Evolutionary conservation across 306 rosid genomes (phyloP).

Genomic region (Hippophae rhamnoides): DNA sequence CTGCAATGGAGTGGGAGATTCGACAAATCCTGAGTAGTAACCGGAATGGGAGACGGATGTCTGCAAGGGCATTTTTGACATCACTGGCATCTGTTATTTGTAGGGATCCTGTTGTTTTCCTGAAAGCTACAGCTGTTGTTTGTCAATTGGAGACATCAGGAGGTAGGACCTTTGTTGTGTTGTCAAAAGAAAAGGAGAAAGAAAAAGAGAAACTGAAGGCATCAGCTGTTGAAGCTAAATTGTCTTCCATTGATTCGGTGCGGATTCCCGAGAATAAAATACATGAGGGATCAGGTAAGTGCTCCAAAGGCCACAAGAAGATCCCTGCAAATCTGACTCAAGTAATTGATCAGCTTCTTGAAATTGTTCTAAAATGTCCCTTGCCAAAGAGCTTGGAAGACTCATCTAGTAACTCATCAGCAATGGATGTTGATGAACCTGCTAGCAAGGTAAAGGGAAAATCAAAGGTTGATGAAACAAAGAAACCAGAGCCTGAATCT

Average conservation of each 20-base stretch:
- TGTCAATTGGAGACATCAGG: conserved; percentile 93
- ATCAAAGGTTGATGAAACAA: conserved; percentile 73
- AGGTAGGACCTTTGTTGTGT: conserved; percentile 71
- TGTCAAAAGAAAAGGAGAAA: conserved; percentile 69
- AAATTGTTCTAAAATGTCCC: conserved; percentile 77
- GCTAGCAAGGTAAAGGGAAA: conserved; percentile 85
- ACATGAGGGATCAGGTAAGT: conserved; percentile 73
- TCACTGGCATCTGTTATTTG: conserved; percentile 90
- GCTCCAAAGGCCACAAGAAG: conserved; percentile 77
- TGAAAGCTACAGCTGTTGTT: conserved; percentile 86
- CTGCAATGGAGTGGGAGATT: conserved; percentile 94
- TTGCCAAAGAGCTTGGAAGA: conserved; percentile 43
- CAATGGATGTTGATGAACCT: conserved; percentile 93
- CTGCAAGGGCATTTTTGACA: conserved; percentile 68
- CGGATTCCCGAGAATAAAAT: conserved; percentile 74
- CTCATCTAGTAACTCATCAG: conserved; percentile 33
- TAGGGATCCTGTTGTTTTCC: conserved; percentile 85
- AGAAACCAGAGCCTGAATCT: conserved; percentile 51
- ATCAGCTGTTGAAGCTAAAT: conserved; percentile 51
- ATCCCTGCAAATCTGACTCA: conserved; percentile 83
- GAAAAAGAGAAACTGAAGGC: conserved; percentile 29
- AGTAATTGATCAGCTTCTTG: conserved; percentile 95
- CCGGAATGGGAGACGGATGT: conserved; percentile 71
- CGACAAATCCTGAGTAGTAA: conserved; percentile 75
- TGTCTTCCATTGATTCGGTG: conserved; percentile 63